Percentiles rank a stretch among this genome's conserved stretches.
Evolutionary conservation across 1,284 basidiomycete species (phyloP).

Genomic region (Peniophora sp.): DNA sequence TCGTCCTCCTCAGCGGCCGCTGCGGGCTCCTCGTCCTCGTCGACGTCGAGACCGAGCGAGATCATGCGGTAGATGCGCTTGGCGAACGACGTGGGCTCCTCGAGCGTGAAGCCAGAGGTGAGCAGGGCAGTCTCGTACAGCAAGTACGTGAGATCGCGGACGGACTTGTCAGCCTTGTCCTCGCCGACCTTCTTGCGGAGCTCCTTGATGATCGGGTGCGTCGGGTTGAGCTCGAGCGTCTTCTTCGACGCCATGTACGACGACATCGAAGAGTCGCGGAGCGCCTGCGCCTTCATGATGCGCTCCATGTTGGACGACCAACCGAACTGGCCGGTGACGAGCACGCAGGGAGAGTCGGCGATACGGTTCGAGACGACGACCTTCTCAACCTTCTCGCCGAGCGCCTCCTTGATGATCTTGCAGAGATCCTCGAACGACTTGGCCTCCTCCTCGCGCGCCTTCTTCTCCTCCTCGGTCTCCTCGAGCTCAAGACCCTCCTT

Average conservation of each 20-base stretch:
- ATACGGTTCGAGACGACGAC: constrained; percentile 98
- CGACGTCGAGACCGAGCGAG: constrained; percentile 78
- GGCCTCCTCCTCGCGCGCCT: constrained; percentile 80
- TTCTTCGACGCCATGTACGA: constrained; percentile 99
- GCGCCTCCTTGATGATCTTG: constrained; percentile 95
- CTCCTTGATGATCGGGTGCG: constrained; percentile 94
- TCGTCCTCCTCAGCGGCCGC: constrained; percentile 26
- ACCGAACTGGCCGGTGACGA: constrained; percentile 98
- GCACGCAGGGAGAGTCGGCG: constrained; percentile 90
- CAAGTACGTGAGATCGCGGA: constrained; percentile 91
- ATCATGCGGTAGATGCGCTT: constrained; percentile 98
- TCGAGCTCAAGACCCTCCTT: constrained; percentile 99
- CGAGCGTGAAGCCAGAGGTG: constrained; percentile 91
- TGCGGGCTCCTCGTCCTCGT: constrained; percentile 45
- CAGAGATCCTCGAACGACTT: constrained; percentile 86
- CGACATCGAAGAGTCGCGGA: constrained; percentile 98
- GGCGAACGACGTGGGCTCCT: constrained; percentile 92
- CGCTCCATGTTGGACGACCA: constrained; percentile 99
- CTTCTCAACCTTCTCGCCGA: constrained; percentile 99
- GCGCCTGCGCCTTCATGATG: constrained; percentile 99
- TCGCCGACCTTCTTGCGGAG: constrained; percentile 90
- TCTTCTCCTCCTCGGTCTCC: constrained; percentile 98
- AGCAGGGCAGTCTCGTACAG: constrained; percentile 96
- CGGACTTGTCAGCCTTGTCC: constrained; percentile 98
- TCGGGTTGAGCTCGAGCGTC: constrained; percentile 96